Conservation (phyloP, 2,329 filamentous ascomycete species). For the Cryphonectria parasitica region DNA sequence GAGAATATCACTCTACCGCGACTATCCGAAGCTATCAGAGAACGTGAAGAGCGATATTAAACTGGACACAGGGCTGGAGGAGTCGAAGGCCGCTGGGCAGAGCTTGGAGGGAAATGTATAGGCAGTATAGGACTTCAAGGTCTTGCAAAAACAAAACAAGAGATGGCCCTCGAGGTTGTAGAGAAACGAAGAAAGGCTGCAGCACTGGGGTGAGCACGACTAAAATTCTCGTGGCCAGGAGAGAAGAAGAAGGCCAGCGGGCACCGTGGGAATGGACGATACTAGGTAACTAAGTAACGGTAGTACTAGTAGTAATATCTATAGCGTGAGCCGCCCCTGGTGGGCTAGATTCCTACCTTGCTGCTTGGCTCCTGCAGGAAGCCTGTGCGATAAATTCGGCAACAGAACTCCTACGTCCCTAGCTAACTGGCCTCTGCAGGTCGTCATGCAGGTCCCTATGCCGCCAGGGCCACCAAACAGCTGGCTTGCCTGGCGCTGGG, state of each 20-base stretch:
- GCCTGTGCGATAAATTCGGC: constrained; percentile 25
- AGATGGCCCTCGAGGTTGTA: constrained; percentile 3
- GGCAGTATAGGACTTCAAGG: neutral
- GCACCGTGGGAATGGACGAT: neutral
- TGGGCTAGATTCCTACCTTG: neutral
- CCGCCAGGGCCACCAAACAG: constrained; percentile 6
- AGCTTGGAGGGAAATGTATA: neutral
- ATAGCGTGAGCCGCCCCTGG: constrained; percentile 13
- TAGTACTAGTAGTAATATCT: neutral
- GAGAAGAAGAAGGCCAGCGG: neutral
- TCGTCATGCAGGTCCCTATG: constrained; percentile 10
- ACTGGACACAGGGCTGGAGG: neutral
- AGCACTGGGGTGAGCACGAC: neutral
- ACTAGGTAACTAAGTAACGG: neutral
- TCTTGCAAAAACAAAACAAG: neutral
- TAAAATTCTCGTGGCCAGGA: constrained; percentile 6
- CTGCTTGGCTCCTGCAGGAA: constrained; percentile 24
- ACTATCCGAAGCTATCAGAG: neutral
- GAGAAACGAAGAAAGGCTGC: neutral
- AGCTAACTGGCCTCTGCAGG: constrained; percentile 3
- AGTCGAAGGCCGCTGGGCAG: neutral
- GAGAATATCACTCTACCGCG: neutral
- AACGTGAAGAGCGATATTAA: neutral
- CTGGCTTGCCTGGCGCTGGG: neutral
- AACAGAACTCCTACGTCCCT: constrained; percentile 23